Evolutionary conservation across 495 filamentous ascomycete species (phyloP), one percentile per base, ranked within the genome.

Genomic region (Rusavskia elegans): DNA sequence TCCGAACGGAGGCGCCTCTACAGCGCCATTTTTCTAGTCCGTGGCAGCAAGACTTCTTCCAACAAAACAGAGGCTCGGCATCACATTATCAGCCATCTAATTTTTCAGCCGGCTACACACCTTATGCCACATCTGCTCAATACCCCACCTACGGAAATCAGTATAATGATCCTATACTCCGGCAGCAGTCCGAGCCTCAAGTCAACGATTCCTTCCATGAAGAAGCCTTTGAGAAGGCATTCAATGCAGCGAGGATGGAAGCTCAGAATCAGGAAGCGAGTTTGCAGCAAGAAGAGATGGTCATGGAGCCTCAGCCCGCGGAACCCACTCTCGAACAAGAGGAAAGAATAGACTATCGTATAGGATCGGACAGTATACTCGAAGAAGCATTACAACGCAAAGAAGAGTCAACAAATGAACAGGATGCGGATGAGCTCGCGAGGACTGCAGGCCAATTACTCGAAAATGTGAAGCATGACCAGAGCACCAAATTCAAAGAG

Each of bases 401-500:
- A 25, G 53, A 49, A 23, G 40, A 49, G 7, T 59, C 65, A 19
- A 29, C 55, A 13, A 35, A 61, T 9, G 39, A 57, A 20, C 48
- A 61, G 36, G 79, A 85, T 53, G 71, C 72, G 6, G 82, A 88
- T 57, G 85, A 80, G 36, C 71, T 89, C 29, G 80, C 83, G 17
- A 68, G 71, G 36, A 87, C 85, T 3, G 86, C 86, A 8, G 84
- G 77, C 19, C 68, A 80, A 45, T 68, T 92, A 5, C 69, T 92
- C 4, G 75, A 85, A n/a, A 81, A 72, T 39, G 73, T 92, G 10
- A 70, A 77, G 30, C 68, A 81, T 55, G 80, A 92, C 50, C 72
- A 75, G 55, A 81, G 70, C 54, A 60, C 77, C 48, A 89, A 92
- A 57, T 89, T 89, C 61, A 76, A 82, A 59, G 73, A 88, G 58